Base-by-base conservation (phyloP, 2,329 filamentous ascomycete species). In the Beauveria asiatica region DNA sequence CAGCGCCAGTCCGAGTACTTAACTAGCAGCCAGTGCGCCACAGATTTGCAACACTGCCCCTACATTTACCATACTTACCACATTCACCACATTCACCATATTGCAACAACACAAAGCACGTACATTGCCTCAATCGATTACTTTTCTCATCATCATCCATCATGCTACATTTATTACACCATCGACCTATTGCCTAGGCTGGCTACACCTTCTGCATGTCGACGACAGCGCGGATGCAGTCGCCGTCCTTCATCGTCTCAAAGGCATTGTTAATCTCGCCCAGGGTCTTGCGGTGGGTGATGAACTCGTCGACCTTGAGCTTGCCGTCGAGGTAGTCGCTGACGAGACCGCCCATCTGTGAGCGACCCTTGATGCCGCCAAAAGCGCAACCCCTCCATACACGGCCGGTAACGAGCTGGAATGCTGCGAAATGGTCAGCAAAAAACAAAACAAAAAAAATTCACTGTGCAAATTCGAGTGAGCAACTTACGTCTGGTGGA, bases 261-360 rank as follows among this genome's bases (percentile, higher is more conserved):
- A 96, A 99, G 21, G 92, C 93, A 56, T 82, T 79, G 81, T 97
- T 97, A 76, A 99, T 96, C 70, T 89, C 85, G 62, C 78, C 78
- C 49, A 99, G 80, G 4, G 82, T 83, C 79, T 96, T 90, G 68
- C 92, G 86, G 80, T 99, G 94, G 37, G 94, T 99, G 78, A 99
- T 97, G 80, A 97, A 97, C 80, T 99, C 94, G 73, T 97, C 93
- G 50, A 97, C 94, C 86, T 97, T 97, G 72, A 99, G 87, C 72
- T 88, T 84, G 68, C 92, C 92, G 57, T 83, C 83, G 74, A 95
- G 82, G 78, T 99, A 99, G 76, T 97, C 93, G 66, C 85, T 79
- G 25, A 99, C 92, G 45, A 99, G 86, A 62, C 83, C 86, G 52
- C 89, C 88, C 65, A 99, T 85, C 79, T 99, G 94, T 39, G 89